Base-by-base conservation (phyloP, 208 protist species). In the Polymyxa betae region DNA sequence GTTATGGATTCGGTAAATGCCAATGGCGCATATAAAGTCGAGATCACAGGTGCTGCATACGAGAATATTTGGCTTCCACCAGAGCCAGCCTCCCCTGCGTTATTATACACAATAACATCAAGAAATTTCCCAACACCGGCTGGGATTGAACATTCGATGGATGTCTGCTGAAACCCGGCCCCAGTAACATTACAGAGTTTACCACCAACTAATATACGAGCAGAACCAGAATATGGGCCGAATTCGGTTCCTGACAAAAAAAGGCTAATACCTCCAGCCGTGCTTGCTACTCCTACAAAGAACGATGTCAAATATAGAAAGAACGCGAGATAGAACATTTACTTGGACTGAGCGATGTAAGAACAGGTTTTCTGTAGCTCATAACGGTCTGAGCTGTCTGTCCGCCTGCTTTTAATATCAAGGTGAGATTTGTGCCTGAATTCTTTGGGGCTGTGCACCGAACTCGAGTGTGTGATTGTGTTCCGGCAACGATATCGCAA, bases 71-170 rank as follows among this genome's bases (percentile, higher is more conserved):
- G 10, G 45, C n/a, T 43, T 1, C 32, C 29, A 10, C 12, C 20
- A 20, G 87, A 45, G 12, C 29, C 10, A 43, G 10, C n/a, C 5
- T 46, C 32, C n/a, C 87, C 87, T 12, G 45, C 40, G 24, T 24
- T 60, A 24, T 60, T 60, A 46, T 5, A 20, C 12, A 89, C 87
- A 43, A 89, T 46, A 20, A 89, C 87, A 41, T 32, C 38, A 12
- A 64, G 16, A 46, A 20, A 29, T 12, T n/a, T 43, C 20, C 87
- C 87, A 29, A 20, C n/a, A 10, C 87, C 87, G 12, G 87, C 12
- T 12, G 87, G 87, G 12, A 5, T 35, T 12, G 49, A 41, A 41
- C 87, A 89, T 46, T 89, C 46, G 43, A 89, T 45, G 5, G 87
- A 89, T 5, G 12, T 89, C 45, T 43, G 38, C 16, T 60, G 40